These are phyloP conservation scores for Dalbergia oliveri DNA, from an alignment of 306 rosid genomes.

Conservation along the genomic window DNA sequence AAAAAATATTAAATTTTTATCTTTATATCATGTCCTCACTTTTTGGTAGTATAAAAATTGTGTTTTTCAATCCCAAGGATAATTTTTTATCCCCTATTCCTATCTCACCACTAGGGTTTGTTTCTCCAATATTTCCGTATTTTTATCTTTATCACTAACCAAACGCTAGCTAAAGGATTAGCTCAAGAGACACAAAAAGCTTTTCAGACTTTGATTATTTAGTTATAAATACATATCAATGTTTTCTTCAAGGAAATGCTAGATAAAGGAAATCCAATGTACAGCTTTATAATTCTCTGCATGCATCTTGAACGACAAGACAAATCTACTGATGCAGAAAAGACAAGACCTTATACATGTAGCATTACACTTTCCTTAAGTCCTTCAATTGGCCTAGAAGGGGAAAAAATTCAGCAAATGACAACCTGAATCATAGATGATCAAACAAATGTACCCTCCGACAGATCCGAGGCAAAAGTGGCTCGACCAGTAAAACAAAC, in stretches of 20 bases:
- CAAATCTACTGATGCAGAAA: conserved; percentile 30
- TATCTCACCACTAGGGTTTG: too few relatives aligned
- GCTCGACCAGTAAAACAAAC: conserved; percentile 42
- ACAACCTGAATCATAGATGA: neutral
- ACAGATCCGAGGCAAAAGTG: conserved; percentile 29
- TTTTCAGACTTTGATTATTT: too few relatives aligned
- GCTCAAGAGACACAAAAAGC: too few relatives aligned
- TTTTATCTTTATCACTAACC: too few relatives aligned
- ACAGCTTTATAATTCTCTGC: conserved; percentile 17
- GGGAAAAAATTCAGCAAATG: neutral
- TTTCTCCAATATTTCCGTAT: too few relatives aligned
- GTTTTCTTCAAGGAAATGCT: neutral
- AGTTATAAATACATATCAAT: too few relatives aligned
- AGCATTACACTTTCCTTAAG: conserved; percentile 31
- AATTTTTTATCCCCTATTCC: too few relatives aligned
- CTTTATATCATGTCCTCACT: too few relatives aligned
- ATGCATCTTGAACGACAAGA: conserved; percentile 3
- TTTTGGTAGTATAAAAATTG: too few relatives aligned
- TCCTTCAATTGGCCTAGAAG: conserved; percentile 25
- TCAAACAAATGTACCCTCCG: conserved; percentile 30
- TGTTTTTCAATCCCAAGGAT: too few relatives aligned
- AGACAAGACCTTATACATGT: neutral
- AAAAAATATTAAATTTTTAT: too few relatives aligned
- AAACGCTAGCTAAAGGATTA: too few relatives aligned
- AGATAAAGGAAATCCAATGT: conserved; percentile 13